Evolutionary conservation across 768 basidiomycete species (phyloP).

Genomic region (Austroboletus eburneus): DNA sequence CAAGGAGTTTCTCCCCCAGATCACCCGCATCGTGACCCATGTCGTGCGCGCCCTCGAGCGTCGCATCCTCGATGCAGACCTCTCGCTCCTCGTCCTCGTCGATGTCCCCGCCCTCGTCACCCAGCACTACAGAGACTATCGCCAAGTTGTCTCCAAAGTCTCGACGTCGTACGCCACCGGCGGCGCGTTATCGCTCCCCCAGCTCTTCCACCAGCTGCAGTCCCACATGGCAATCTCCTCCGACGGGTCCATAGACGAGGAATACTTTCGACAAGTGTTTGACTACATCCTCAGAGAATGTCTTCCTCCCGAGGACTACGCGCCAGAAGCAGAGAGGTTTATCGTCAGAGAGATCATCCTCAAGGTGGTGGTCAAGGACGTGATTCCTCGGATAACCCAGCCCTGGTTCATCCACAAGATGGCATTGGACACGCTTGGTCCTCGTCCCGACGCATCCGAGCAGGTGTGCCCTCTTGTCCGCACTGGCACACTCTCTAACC

Average conservation of each 20-base stretch:
- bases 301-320: constrained; percentile 76
- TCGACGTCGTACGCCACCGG: constrained; percentile 69
- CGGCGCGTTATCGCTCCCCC: constrained; percentile 55
- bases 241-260: constrained; percentile 63
- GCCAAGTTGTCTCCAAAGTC: constrained; percentile 57
- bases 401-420: constrained; percentile 86
- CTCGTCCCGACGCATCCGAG: constrained; percentile 27
- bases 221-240: constrained; percentile 76
- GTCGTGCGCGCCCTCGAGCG: constrained; percentile 59
- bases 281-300: constrained; percentile 71
- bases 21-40: constrained; percentile 53
- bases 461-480: constrained; percentile 13
- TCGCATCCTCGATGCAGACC: constrained; percentile 50
- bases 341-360: constrained; percentile 83
- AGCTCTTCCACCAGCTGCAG: constrained; percentile 77
- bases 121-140: constrained; percentile 79
- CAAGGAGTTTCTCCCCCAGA: constrained; percentile 74
- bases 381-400: constrained; percentile 68
- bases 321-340: constrained; percentile 65
- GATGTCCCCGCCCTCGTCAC: constrained; percentile 63
- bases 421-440: constrained; percentile 62
- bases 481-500: not conserved
- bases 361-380: constrained; percentile 66
- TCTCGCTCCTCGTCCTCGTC: constrained; percentile 55
- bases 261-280: constrained; percentile 75